Percentiles rank a stretch among this genome's conserved stretches.
phyloP scores from a whole-genome alignment of 2,329 filamentous ascomycete species.

The Beauveria australis region DNA sequence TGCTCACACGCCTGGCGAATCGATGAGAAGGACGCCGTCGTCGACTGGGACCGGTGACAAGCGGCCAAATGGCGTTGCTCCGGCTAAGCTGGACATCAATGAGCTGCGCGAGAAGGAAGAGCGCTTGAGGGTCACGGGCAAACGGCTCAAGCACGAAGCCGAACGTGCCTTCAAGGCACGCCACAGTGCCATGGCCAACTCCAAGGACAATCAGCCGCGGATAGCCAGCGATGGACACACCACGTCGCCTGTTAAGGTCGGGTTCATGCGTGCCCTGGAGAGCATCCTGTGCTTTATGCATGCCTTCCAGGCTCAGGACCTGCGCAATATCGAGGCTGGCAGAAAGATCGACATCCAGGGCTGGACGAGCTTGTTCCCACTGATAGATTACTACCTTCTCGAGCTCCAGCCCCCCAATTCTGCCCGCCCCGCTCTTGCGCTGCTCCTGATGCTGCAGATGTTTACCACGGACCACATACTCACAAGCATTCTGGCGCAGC shows the following conservation, averaged over 20 bases:
- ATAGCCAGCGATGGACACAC: constrained; percentile 18
- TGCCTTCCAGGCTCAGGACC: constrained; percentile 40
- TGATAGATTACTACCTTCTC: constrained; percentile 32
- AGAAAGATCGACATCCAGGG: constrained; percentile 31
- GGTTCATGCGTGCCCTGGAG: constrained; percentile 37
- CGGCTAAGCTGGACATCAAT: constrained; percentile 19
- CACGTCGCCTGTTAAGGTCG: constrained; percentile 33
- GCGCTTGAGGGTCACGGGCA: constrained; percentile 34
- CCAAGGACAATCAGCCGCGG: constrained; percentile 15
- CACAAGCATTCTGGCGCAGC: constrained; percentile 23
- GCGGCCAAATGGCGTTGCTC: constrained; percentile 23
- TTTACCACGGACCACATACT: constrained; percentile 38
- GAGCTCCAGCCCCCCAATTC: constrained; percentile 27
- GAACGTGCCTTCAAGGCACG: constrained; percentile 32
- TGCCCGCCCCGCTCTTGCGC: constrained; percentile 31
- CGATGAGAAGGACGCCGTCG: constrained; percentile 23
- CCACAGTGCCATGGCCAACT: constrained; percentile 15
- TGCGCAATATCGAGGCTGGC: constrained; percentile 32
- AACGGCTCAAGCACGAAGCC: constrained; percentile 45
- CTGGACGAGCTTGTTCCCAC: constrained; percentile 39
- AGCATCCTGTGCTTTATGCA: constrained; percentile 46
- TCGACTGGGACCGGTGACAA: constrained; percentile 16
- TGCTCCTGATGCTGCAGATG: constrained; percentile 36
- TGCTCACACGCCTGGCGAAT: constrained; percentile 41
- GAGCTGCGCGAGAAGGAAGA: constrained; percentile 28